A percentile compares a stretch with the other conserved stretches of the same genome.
These are phyloP conservation scores for Balakata baccata DNA, from an alignment of 345 rosid genomes.

Conservation along the genomic window DNA sequence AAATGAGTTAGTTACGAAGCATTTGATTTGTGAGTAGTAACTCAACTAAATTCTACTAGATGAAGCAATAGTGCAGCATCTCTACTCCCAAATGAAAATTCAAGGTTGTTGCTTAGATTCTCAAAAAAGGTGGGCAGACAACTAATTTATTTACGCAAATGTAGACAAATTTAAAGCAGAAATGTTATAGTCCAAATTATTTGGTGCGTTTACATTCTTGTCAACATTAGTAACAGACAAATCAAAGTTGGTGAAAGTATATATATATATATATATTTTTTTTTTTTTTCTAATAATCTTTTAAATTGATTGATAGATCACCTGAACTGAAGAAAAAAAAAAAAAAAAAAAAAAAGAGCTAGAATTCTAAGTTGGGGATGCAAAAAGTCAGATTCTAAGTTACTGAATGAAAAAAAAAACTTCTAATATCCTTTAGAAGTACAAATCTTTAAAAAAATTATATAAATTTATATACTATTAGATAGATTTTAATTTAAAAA, in stretches of 20 bases:
- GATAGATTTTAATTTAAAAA: no score
- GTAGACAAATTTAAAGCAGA: not conserved
- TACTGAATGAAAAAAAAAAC: no score
- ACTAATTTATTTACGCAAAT: not conserved
- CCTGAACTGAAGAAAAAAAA: no score
- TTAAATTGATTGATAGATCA: no score
- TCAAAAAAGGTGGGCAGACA: slow-evolving; percentile 1
- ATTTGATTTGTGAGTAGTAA: not conserved
- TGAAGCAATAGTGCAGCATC: not conserved
- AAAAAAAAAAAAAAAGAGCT: no score
- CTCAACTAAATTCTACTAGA: not conserved
- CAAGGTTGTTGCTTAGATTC: slow-evolving; percentile 8
- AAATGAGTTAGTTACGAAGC: not conserved
- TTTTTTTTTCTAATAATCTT: no score
- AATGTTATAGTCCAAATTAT: not conserved
- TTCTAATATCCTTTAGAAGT: no score
- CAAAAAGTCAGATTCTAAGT: no score
- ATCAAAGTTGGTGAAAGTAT: not conserved
- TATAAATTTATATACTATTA: no score
- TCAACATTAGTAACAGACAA: not conserved
- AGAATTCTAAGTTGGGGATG: no score
- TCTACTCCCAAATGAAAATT: not conserved
- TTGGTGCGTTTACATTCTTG: slow-evolving; percentile 3
- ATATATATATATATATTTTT: not conserved
- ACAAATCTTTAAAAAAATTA: no score